Conservation (phyloP, 176 grass and related monocot species). For the Cenchrus americanus region DNA sequence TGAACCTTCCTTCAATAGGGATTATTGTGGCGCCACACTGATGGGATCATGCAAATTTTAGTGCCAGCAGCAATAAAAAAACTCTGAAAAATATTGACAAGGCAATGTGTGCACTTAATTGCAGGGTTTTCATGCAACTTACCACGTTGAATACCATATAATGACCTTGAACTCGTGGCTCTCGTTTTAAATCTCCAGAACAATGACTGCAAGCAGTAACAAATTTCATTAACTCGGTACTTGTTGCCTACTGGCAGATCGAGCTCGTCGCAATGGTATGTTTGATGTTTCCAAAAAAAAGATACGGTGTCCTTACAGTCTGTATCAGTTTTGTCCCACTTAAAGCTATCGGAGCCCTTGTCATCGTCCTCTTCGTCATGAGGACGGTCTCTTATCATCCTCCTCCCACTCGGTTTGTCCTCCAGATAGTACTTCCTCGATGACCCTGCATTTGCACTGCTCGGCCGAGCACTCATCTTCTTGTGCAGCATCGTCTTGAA, state of each 20-base stretch:
- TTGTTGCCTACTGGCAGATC: background rate
- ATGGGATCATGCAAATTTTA: background rate
- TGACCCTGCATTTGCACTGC: constrained; percentile 48
- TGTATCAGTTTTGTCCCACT: constrained; percentile 96
- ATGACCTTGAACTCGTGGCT: constrained; percentile 14
- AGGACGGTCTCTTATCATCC: constrained; percentile 10
- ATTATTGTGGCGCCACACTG: constrained; percentile 12
- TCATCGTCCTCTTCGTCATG: constrained; percentile 43
- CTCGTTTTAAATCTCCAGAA: constrained; percentile 79
- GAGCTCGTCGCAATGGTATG: background rate
- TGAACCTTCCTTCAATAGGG: background rate
- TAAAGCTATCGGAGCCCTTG: constrained; percentile 53
- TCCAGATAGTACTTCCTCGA: constrained; percentile 78
- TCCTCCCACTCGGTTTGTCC: constrained; percentile 54
- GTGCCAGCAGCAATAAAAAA: background rate
- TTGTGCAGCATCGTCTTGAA: constrained; percentile 76
- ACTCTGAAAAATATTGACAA: background rate
- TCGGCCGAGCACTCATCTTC: constrained; percentile 66
- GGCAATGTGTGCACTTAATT: background rate
- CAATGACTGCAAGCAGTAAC: constrained; percentile 67
- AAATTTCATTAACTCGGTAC: background rate
- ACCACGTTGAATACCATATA: constrained; percentile 28
- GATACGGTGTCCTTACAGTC: constrained; percentile 67
- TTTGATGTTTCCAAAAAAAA: background rate
- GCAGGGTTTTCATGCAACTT: background rate